Conservation (phyloP, 805 yeast species). For the Ogataea trehaloabstinens region DNA sequence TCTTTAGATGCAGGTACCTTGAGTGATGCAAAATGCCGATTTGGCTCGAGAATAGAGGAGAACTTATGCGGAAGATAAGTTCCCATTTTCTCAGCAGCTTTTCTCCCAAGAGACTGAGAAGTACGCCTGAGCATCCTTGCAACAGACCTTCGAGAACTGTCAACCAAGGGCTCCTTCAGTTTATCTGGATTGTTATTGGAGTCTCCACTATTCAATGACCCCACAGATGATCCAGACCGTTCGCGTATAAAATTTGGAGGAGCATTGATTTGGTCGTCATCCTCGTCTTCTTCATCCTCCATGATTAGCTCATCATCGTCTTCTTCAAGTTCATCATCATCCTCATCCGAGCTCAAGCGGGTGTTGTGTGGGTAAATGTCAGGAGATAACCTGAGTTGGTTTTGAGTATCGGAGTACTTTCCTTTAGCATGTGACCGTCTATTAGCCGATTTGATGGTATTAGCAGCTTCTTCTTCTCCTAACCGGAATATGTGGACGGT, state of each 20-base stretch:
- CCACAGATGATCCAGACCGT: slow-evolving; percentile 25
- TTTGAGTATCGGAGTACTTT: slow-evolving; percentile 13
- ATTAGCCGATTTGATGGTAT: slow-evolving; percentile 25
- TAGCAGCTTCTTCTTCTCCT: slow-evolving; percentile 44
- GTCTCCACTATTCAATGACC: slow-evolving; percentile 27
- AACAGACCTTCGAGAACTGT: slow-evolving; percentile 66
- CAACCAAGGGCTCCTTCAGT: slow-evolving; percentile 63
- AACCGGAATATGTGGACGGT: slow-evolving; percentile 90
- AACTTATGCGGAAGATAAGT: slow-evolving; percentile 84
- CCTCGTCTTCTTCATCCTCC: slow-evolving; percentile 24
- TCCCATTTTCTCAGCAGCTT: slow-evolving; percentile 86
- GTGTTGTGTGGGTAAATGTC: slow-evolving; percentile 21
- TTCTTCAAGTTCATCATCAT: slow-evolving; percentile 28
- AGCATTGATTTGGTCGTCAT: slow-evolving; percentile 14
- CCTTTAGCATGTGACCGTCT: slow-evolving; percentile 12
- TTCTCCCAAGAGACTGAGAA: slow-evolving; percentile 72
- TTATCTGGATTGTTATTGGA: slow-evolving; percentile 13
- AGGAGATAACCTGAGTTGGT: slow-evolving; percentile 20
- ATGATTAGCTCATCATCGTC: slow-evolving; percentile 31
- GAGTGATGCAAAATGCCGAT: slow-evolving; percentile 86
- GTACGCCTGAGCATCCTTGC: slow-evolving; percentile 75
- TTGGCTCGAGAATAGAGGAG: slow-evolving; percentile 84
- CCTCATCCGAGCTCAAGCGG: slow-evolving; percentile 33
- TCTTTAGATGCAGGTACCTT: slow-evolving; percentile 44
- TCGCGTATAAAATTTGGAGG: slow-evolving; percentile 14